Evolutionary conservation across 2,329 filamentous ascomycete species (phyloP), one percentile per base, ranked within the genome.

Genomic region (Neophaeococcomyces mojaviensis): DNA sequence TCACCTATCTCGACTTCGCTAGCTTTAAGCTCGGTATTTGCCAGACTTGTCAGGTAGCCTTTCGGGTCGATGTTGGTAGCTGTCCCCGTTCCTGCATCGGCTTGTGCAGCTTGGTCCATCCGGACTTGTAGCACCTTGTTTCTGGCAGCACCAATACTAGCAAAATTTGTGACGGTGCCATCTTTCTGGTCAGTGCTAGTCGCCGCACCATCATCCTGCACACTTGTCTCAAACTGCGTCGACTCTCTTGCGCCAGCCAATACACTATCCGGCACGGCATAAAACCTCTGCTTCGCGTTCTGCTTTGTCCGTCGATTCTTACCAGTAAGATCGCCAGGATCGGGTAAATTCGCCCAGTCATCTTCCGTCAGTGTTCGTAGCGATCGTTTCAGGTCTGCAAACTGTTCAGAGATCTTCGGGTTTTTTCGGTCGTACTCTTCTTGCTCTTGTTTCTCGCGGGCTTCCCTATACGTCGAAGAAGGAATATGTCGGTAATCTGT

Each of bases 351-450:
- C 32, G 88, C 88, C 92, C 92, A 98, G 58, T 98, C 89, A 52
- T 98, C 90, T 63, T 97, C 90, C 35, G 86, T 86, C 22, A 98
- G 85, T 4, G 82, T 85, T 33, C 86, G 84, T 31, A 98, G 76
- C 4, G 87, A 88, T 60, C 94, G 80, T 68, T 98, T 98, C 42
- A 97, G 71, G 59, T 97, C 92, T 62, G 89, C 88, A 64, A 98
- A 98, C 65, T 98, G 92, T 57, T 96, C 87, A 62, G 94, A 87
- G 43, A 98, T 96, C 68, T 97, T 98, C 12, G 92, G 92, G 64
- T 98, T 97, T 65, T 95, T 90, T 57, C 84, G 82, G 71, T 98
- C 90, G 76, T 95, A 94, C 61, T 97, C 89, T 63, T 95, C 88
- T 65, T 77, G 81, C 73, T 98, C 90, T 70, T 86, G 78, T 64